Conservation (phyloP, 2,329 filamentous ascomycete species). For the Ceratocystis cacaofunesta region DNA sequence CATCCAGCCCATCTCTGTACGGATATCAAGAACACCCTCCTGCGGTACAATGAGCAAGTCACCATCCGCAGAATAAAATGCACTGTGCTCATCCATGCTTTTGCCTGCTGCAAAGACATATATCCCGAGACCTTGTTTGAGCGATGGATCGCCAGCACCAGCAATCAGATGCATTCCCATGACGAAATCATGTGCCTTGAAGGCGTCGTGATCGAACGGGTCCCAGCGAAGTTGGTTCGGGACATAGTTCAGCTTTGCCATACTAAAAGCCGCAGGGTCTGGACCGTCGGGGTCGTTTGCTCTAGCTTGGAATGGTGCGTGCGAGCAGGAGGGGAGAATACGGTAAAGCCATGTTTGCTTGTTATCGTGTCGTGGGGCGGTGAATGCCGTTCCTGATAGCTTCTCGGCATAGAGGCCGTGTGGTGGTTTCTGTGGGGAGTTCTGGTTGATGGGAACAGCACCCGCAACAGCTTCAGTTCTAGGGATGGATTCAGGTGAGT, state of each 20-base stretch:
- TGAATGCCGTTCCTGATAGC: slow-evolving; percentile 58
- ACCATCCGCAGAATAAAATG: slow-evolving; percentile 70
- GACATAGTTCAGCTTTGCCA: slow-evolving; percentile 49
- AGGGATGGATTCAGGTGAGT: neutral
- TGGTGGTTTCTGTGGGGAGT: slow-evolving; percentile 68
- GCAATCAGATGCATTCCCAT: slow-evolving; percentile 51
- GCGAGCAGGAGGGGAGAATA: slow-evolving; percentile 48
- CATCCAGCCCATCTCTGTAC: slow-evolving; percentile 55
- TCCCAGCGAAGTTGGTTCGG: slow-evolving; percentile 75
- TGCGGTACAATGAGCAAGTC: slow-evolving; percentile 60
- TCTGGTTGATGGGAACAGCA: slow-evolving; percentile 58
- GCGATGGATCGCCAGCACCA: slow-evolving; percentile 59
- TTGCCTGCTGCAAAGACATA: slow-evolving; percentile 61
- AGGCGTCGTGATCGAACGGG: slow-evolving; percentile 54
- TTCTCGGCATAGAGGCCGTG: slow-evolving; percentile 73
- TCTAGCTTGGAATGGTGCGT: slow-evolving; percentile 40
- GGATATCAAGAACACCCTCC: slow-evolving; percentile 53
- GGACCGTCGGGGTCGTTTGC: slow-evolving; percentile 20
- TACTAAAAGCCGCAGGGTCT: slow-evolving; percentile 18
- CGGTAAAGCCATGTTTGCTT: slow-evolving; percentile 61
- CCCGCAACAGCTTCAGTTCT: slow-evolving; percentile 64
- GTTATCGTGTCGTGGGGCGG: slow-evolving; percentile 52
- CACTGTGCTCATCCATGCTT: slow-evolving; percentile 52
- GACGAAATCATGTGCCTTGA: slow-evolving; percentile 31
- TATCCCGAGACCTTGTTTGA: slow-evolving; percentile 61